Conservation (phyloP, 345 rosid genomes). For the Odontarrhena argentea region DNA sequence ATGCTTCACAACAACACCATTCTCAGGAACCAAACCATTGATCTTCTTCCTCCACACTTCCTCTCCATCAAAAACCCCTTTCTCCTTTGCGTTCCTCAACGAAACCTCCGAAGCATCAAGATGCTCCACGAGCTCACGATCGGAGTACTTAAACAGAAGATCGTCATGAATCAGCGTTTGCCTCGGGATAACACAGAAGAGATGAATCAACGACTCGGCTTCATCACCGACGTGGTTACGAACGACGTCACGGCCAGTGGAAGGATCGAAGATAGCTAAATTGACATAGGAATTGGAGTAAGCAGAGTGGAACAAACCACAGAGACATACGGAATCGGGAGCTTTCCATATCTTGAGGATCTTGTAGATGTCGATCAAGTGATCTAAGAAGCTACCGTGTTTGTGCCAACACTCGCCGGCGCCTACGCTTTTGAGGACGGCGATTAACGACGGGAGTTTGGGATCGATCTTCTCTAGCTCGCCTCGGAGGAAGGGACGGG, state of each 20-base stretch:
- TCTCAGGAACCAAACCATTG: constrained; percentile 54
- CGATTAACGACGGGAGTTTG: constrained; percentile 62
- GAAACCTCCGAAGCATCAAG: constrained; percentile 60
- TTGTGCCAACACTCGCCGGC: constrained; percentile 99
- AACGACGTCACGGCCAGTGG: constrained; percentile 83
- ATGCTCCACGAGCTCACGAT: constrained; percentile 70
- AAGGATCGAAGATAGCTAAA: constrained; percentile 85
- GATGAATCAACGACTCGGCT: constrained; percentile 81
- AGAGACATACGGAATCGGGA: constrained; percentile 77
- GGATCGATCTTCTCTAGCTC: constrained; percentile 68
- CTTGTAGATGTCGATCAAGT: constrained; percentile 77
- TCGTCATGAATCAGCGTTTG: constrained; percentile 85
- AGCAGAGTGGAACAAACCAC: constrained; percentile 95
- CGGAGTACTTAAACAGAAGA: constrained; percentile 72
- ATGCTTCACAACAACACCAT: constrained; percentile 63
- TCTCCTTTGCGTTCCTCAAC: constrained; percentile 58
- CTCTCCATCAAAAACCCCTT: constrained; percentile 55
- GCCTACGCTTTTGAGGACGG: constrained; percentile 79
- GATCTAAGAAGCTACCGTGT: constrained; percentile 90
- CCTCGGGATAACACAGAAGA: constrained; percentile 81
- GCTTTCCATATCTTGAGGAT: constrained; percentile 83
- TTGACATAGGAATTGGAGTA: constrained; percentile 93
- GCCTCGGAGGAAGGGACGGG: constrained; percentile 94
- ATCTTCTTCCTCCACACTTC: constrained; percentile 89
- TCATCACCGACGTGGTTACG: constrained; percentile 75